Evolutionary conservation across 2,329 filamentous ascomycete species (phyloP).

Genomic region (Epichloe aotearoae): DNA sequence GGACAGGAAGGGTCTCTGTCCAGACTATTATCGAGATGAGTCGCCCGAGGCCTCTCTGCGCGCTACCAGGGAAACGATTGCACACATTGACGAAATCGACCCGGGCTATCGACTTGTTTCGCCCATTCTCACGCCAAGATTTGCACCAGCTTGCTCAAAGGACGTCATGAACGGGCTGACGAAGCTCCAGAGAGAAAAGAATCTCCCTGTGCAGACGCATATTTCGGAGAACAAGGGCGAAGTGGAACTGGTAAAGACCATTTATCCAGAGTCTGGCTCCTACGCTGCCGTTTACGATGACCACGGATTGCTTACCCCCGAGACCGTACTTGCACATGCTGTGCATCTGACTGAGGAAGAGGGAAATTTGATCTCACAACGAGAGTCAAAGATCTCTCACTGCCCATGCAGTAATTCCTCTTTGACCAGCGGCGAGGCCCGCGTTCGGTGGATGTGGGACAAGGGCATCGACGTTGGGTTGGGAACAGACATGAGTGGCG

Average conservation of each 20-base stretch:
- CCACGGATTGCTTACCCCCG: constrained; percentile 51
- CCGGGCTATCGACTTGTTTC: constrained; percentile 50
- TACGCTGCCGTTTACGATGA: constrained; percentile 75
- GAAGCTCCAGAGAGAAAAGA: constrained; percentile 45
- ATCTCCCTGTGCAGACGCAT: constrained; percentile 73
- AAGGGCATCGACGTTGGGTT: constrained; percentile 68
- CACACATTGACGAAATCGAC: constrained; percentile 55
- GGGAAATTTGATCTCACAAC: constrained; percentile 44
- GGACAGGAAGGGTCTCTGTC: constrained; percentile 55
- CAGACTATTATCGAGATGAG: constrained; percentile 68
- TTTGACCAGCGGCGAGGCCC: constrained; percentile 65
- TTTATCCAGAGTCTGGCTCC: constrained; percentile 51
- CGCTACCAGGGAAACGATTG: constrained; percentile 46
- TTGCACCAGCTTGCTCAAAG: constrained; percentile 48
- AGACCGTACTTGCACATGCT: constrained; percentile 76
- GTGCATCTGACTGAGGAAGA: constrained; percentile 63
- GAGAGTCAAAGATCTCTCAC: constrained; percentile 60
- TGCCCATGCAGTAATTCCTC: constrained; percentile 81
- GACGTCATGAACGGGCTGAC: constrained; percentile 53
- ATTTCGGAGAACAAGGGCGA: constrained; percentile 73
- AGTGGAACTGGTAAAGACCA: constrained; percentile 50
- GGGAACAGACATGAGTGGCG: constrained; percentile 83
- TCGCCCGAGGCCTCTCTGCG: constrained; percentile 42
- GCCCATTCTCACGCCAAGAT: constrained; percentile 68
- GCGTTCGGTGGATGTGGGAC: constrained; percentile 61